Evolutionary conservation across 805 yeast species (phyloP).

Genomic region (Starmerella powellii): DNA sequence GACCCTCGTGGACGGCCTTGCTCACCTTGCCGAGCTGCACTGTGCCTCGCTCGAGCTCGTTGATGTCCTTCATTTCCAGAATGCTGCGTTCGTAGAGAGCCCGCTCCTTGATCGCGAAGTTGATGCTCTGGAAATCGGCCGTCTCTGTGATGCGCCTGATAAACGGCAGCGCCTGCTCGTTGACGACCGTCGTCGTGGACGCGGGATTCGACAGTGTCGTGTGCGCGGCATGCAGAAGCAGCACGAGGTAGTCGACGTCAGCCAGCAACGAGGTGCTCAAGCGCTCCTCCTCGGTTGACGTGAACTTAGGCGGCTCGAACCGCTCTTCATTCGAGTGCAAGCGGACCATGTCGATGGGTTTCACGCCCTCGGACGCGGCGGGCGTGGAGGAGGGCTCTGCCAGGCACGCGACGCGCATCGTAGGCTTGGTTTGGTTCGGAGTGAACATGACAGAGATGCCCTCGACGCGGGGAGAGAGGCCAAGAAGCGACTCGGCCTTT

Average conservation of each 20-base stretch:
- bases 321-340: slow-evolving; percentile 6
- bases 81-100: slow-evolving; percentile 85
- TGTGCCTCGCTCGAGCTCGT: slow-evolving; percentile 87
- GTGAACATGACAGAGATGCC: slow-evolving; percentile 10
- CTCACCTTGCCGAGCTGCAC: slow-evolving; percentile 85
- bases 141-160: slow-evolving; percentile 56
- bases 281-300: background rate
- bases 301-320: slow-evolving; percentile 3
- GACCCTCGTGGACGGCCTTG: slow-evolving; percentile 31
- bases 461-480: background rate
- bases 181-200: slow-evolving; percentile 48
- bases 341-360: slow-evolving; percentile 3
- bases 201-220: slow-evolving; percentile 61
- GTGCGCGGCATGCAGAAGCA: slow-evolving; percentile 54
- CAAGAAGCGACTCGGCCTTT: slow-evolving; percentile 10
- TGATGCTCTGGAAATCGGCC: slow-evolving; percentile 34
- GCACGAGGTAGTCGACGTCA: slow-evolving; percentile 60
- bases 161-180: slow-evolving; percentile 71
- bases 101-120: slow-evolving; percentile 69
- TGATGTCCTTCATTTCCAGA: slow-evolving; percentile 65
- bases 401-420: slow-evolving; percentile 5
- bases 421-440: slow-evolving; percentile 4
- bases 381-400: background rate
- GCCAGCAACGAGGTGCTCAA: slow-evolving; percentile 4
- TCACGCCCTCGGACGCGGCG: background rate